phyloP scores from a whole-genome alignment of 1,284 basidiomycete species.

The Pascua sp. region DNA sequence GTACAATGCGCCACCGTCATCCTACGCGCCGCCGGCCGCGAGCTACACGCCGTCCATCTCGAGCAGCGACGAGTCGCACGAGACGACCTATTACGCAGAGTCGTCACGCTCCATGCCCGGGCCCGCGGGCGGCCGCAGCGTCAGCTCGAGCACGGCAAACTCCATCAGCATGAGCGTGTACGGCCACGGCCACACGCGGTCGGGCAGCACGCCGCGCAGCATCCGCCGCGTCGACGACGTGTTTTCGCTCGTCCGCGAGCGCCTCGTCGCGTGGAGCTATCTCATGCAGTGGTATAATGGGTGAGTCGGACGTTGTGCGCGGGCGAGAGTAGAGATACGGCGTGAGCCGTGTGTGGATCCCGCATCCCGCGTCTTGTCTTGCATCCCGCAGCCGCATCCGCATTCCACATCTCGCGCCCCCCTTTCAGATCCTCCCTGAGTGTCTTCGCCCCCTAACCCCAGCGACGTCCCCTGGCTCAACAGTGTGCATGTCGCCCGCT shows the following conservation, averaged over 20 bases:
- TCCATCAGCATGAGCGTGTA: slow-evolving; percentile 8
- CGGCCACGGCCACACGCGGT: slow-evolving; percentile 10
- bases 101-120: slow-evolving; percentile 4
- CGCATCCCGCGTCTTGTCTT: neutral
- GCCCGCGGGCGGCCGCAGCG: neutral
- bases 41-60: slow-evolving; percentile 17
- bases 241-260: slow-evolving; percentile 34
- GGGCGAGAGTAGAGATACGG: too few relatives aligned
- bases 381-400: neutral
- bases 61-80: slow-evolving; percentile 17
- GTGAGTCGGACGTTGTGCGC: slow-evolving; percentile 21
- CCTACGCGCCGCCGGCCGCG: slow-evolving; percentile 5
- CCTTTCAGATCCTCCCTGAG: slow-evolving; percentile 10
- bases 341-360: too few relatives aligned
- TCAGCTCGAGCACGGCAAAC: slow-evolving; percentile 7
- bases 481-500: slow-evolving; percentile 39
- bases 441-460: slow-evolving; percentile 16
- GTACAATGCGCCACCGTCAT: slow-evolving; percentile 13
- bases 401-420: neutral
- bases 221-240: slow-evolving; percentile 40
- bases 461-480: slow-evolving; percentile 48
- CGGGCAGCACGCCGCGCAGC: slow-evolving; percentile 1
- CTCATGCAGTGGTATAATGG: slow-evolving; percentile 48
- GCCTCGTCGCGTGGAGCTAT: slow-evolving; percentile 43
- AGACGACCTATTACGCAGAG: slow-evolving; percentile 14